Conservation (phyloP, 495 filamentous ascomycete genomes). For the Choiromyces venosus region DNA sequence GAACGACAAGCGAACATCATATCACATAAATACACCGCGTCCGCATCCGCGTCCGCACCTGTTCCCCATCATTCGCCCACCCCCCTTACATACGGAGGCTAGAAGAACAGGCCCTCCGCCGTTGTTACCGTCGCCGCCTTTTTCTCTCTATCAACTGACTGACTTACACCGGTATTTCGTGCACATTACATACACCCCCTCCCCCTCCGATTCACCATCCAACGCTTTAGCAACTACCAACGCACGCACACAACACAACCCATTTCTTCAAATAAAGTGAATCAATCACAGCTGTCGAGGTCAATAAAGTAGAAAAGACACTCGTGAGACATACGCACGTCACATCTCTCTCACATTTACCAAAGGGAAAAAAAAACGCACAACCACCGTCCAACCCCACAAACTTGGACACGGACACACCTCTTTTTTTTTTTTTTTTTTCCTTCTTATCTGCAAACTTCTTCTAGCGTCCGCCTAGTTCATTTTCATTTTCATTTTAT, state of each 20-base stretch:
- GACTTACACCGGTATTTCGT: neutral
- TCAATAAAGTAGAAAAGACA: neutral
- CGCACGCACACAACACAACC: conserved; percentile 19
- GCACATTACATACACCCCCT: neutral
- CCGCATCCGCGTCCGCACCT: conserved; percentile 17
- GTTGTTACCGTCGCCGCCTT: conserved; percentile 20
- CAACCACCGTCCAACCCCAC: neutral
- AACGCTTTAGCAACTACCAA: conserved; percentile 23
- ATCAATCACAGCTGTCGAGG: neutral
- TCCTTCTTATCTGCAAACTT: neutral
- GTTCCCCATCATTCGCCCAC: conserved; percentile 14
- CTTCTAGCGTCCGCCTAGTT: neutral
- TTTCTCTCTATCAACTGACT: conserved; percentile 2
- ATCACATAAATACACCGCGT: conserved; percentile 2
- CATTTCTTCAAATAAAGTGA: neutral
- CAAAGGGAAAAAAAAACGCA: neutral
- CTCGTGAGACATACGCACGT: conserved; percentile 12
- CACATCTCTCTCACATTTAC: conserved; percentile 17
- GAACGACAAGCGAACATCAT: conserved; percentile 21
- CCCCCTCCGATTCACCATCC: conserved; percentile 12
- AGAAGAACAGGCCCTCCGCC: conserved; percentile 6
- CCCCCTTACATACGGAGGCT: conserved; percentile 26
- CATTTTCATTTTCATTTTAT: conserved; percentile 7
- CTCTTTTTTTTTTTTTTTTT: neutral
- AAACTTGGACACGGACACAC: neutral